A percentile compares a stretch with the other conserved stretches of the same genome.
phyloP scores from a whole-genome alignment of 306 rosid genomes.

The Lagenaria siceraria region DNA sequence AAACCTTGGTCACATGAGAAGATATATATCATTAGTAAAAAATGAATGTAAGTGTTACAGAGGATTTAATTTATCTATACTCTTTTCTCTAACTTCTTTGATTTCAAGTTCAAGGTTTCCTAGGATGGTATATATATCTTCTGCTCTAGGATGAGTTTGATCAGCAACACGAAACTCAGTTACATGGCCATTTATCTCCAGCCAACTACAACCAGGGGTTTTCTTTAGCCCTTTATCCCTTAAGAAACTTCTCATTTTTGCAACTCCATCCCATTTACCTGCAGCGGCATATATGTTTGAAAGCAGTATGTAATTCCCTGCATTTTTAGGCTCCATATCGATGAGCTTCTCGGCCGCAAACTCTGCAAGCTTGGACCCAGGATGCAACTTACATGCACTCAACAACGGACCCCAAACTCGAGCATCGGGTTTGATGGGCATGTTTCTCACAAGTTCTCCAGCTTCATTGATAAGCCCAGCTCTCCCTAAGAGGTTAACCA shows the following conservation, averaged over 20 bases:
- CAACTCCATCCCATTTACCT: constrained; percentile 68
- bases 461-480: constrained; percentile 59
- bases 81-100: constrained; percentile 18
- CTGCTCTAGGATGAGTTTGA: constrained; percentile 44
- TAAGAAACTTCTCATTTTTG: constrained; percentile 55
- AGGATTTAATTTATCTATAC: background rate
- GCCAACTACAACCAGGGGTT: constrained; percentile 67
- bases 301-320: constrained; percentile 63
- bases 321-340: constrained; percentile 55
- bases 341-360: constrained; percentile 65
- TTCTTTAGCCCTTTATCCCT: constrained; percentile 57
- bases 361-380: constrained; percentile 44
- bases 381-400: constrained; percentile 60
- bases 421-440: constrained; percentile 54
- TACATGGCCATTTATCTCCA: constrained; percentile 45
- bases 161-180: constrained; percentile 70
- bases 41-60: background rate
- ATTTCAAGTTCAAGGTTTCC: constrained; percentile 43
- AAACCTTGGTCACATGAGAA: background rate
- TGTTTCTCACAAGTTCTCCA: constrained; percentile 34
- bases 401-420: constrained; percentile 64
- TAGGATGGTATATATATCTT: constrained; percentile 36
- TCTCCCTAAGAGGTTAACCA: constrained; percentile 65
- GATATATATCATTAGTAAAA: background rate
- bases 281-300: constrained; percentile 77